Evolutionary conservation across 2,329 filamentous ascomycete species (phyloP), one percentile per base, ranked within the genome.

Genomic region (Eutypa lata): DNA sequence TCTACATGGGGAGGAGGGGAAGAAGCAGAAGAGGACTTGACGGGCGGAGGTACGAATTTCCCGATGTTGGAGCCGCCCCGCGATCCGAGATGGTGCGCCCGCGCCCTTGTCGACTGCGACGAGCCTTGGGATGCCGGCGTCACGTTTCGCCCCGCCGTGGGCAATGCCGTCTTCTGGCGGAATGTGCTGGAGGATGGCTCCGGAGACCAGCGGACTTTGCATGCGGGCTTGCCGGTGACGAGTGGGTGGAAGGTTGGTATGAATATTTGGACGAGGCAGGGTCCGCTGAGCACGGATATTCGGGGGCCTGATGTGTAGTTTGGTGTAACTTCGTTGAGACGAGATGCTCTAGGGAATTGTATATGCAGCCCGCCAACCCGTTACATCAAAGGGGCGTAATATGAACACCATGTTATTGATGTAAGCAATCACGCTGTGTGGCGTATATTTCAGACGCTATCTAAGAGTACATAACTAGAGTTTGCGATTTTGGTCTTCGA

Each of bases 191-290:
- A 64, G 2, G 68, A 73, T 19, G 71, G 72, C 11, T 62, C 58
- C 0, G 75, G 77, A 1, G 75, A 78, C 50, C 64, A 70, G 54
- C 67, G 73, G 38, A 76, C 71, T 31, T 54, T 78, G 55, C 77
- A 79, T 60, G 76, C 76, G 0, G 76, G 76, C 1, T 52, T 79
- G 55, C 74, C 76, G 1, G 73, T 79, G 3, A 71, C 71, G 6
- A 67, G 63, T 31, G 77, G 77, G 7, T 68, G 69, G 38, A 79
- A 80, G 64, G 71, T 78, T 51, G 77, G 76, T 11, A 76, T 79
- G 75, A 79, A 79, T 53, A 78, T 79, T 35, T 80, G 76, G 76
- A 79, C 76, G 37, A 66, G 76, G 40, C 70, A 78, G 61, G 72
- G 68, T 31, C 65, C 68, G 1, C 53, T 77, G 26, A 63, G 67